Percentiles rank a stretch among this genome's conserved stretches.
Evolutionary conservation across 805 yeast genomes (phyloP).

Genomic region (Saccharomycopsis capsularis): DNA sequence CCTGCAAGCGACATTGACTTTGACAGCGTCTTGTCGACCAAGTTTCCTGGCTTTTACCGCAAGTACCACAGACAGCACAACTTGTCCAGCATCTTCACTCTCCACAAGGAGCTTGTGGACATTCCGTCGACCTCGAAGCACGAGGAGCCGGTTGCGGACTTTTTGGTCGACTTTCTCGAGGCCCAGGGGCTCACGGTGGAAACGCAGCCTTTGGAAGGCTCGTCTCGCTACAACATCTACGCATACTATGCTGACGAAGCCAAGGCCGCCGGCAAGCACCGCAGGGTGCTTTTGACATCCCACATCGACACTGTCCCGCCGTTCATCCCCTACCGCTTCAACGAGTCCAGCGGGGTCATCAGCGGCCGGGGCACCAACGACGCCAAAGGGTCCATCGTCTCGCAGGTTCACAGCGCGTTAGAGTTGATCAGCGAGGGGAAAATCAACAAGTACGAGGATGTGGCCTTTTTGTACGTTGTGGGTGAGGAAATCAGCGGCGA

Average conservation of each 20-base stretch:
- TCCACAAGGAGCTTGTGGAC: conserved; percentile 29
- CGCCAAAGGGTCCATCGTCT: conserved; percentile 65
- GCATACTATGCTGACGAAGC: conserved; percentile 30
- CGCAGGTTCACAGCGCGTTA: conserved; percentile 50
- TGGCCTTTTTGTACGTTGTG: conserved; percentile 54
- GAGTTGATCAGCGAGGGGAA: conserved; percentile 36
- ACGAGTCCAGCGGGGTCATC: conserved; percentile 29
- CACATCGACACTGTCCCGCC: conserved; percentile 56
- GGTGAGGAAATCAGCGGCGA: conserved; percentile 63
- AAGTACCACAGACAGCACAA: conserved; percentile 8
- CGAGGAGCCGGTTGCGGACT: conserved; percentile 31
- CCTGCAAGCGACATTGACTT: not conserved
- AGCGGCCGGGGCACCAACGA: conserved; percentile 65
- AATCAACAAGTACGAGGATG: conserved; percentile 37
- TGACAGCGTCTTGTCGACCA: not conserved
- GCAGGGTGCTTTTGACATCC: conserved; percentile 38
- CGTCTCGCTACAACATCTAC: conserved; percentile 35
- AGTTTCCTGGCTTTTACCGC: conserved; percentile 6
- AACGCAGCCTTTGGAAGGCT: conserved; percentile 22
- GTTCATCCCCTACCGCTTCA: conserved; percentile 34
- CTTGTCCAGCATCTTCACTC: conserved; percentile 18
- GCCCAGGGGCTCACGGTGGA: conserved; percentile 35
- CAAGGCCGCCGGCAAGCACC: conserved; percentile 32
- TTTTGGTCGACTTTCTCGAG: conserved; percentile 30
- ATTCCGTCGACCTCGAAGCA: conserved; percentile 27